A percentile compares a stretch with the other conserved stretches of the same genome.
phyloP scores from a whole-genome alignment of 2,329 filamentous ascomycete genomes.

The Clonostachys byssicola region DNA sequence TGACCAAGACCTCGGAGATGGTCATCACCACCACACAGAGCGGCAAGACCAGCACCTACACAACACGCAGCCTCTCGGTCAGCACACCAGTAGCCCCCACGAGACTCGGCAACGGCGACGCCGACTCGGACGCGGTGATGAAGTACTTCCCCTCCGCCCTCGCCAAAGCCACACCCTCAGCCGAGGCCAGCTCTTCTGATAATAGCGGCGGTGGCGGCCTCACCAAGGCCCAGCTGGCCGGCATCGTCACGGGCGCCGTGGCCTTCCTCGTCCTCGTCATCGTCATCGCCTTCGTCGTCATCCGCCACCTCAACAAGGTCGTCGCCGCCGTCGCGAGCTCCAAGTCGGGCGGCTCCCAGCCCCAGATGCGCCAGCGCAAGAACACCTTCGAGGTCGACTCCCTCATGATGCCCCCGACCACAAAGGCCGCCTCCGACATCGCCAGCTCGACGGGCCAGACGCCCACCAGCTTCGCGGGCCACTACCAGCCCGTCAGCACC shows the following conservation, averaged over 20 bases:
- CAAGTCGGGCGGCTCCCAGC: constrained; percentile 14
- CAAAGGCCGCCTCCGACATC: constrained; percentile 5
- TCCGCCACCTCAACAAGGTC: constrained; percentile 43
- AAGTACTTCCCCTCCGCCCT: constrained; percentile 40
- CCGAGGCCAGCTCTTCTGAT: constrained; percentile 12
- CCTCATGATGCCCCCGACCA: constrained; percentile 10
- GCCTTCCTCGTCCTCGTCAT: constrained; percentile 42
- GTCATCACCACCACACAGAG: constrained; percentile 39
- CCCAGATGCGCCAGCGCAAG: constrained; percentile 29
- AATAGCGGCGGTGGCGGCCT: constrained; percentile 23
- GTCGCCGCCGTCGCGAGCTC: constrained; percentile 30
- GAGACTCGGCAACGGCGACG: constrained; percentile 4
- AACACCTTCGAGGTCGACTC: constrained; percentile 36
- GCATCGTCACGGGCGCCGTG: constrained; percentile 48
- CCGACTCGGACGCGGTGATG: constrained; percentile 13
- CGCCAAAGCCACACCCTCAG: constrained; percentile 29
- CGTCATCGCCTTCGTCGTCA: constrained; percentile 39
- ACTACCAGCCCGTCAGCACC: constrained; percentile 15
- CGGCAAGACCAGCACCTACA: constrained; percentile 31
- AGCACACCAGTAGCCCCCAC: constrained; percentile 29
- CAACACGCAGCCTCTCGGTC: constrained; percentile 29
- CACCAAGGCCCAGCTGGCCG: constrained; percentile 38
- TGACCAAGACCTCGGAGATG: constrained; percentile 37
- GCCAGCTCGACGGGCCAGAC: constrained; percentile 19
- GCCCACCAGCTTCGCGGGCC: constrained; percentile 11